phyloP scores from a whole-genome alignment of 768 basidiomycete species.

The Lentinula aciculospora region DNA sequence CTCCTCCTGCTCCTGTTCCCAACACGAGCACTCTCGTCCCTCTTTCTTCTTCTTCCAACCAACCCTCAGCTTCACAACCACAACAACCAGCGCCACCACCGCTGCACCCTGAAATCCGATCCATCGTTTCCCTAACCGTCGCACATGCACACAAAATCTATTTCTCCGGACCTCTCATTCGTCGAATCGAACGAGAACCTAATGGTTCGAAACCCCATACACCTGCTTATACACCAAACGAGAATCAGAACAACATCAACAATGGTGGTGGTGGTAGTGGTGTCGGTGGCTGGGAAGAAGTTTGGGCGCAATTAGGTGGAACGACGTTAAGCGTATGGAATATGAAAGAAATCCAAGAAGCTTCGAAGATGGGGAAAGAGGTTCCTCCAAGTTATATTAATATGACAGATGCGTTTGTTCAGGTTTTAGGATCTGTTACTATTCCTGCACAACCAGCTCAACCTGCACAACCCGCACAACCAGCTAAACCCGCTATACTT shows the following conservation, averaged over 20 bases:
- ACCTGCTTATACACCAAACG: background rate
- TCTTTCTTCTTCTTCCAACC: constrained; percentile 14
- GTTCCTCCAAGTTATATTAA: constrained; percentile 87
- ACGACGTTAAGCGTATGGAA: constrained; percentile 91
- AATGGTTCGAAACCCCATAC: constrained; percentile 56
- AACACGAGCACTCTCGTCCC: constrained; percentile 7
- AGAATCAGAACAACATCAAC: constrained; percentile 26
- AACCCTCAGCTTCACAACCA: constrained; percentile 9
- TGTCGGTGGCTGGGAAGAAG: constrained; percentile 78
- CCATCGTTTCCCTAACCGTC: constrained; percentile 65
- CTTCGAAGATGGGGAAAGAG: constrained; percentile 71
- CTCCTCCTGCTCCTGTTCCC: background rate
- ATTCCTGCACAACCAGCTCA: constrained; percentile 28
- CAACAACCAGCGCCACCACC: constrained; percentile 28
- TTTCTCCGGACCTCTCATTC: constrained; percentile 79
- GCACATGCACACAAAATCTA: constrained; percentile 84
- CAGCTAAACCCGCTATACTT: background rate
- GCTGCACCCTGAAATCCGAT: constrained; percentile 79
- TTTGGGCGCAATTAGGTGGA: constrained; percentile 88
- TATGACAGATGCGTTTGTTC: constrained; percentile 84
- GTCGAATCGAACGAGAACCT: constrained; percentile 69
- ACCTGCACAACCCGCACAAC: background rate
- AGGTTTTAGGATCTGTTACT: constrained; percentile 72
- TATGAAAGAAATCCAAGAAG: constrained; percentile 83
- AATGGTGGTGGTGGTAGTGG: no score